Conservation (phyloP, 768 basidiomycete species). For the Suillus americanus region DNA sequence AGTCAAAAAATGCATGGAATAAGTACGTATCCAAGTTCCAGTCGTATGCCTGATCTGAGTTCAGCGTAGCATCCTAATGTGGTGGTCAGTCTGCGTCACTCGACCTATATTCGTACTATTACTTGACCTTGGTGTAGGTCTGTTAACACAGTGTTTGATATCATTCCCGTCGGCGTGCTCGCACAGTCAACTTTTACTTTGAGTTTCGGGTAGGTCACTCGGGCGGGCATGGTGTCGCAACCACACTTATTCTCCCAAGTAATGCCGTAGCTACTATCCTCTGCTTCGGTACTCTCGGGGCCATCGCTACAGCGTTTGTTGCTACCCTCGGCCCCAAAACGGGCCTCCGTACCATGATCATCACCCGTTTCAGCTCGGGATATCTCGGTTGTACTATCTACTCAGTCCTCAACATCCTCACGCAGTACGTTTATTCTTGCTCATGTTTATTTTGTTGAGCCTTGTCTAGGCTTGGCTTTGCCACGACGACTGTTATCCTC, state of each 20-base stretch:
- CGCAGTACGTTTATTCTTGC: slow-evolving; percentile 32
- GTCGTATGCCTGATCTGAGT: slow-evolving; percentile 5
- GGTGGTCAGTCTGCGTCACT: slow-evolving; percentile 33
- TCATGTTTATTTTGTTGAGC: not conserved
- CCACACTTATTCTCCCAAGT: slow-evolving; percentile 21
- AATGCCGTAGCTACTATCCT: slow-evolving; percentile 45
- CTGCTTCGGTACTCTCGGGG: slow-evolving; percentile 46
- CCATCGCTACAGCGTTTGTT: slow-evolving; percentile 45
- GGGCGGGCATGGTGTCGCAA: not conserved
- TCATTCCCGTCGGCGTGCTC: slow-evolving; percentile 51
- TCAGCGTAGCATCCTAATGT: slow-evolving; percentile 40
- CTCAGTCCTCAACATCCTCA: slow-evolving; percentile 53
- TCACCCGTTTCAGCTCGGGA: slow-evolving; percentile 47
- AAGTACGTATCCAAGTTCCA: slow-evolving; percentile 30
- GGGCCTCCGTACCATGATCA: slow-evolving; percentile 56
- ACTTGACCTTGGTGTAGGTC: slow-evolving; percentile 30
- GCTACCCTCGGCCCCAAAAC: slow-evolving; percentile 54
- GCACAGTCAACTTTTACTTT: slow-evolving; percentile 49
- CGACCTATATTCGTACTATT: too few species aligned
- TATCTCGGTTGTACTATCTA: slow-evolving; percentile 49
- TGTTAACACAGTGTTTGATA: slow-evolving; percentile 47
- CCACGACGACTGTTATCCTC: slow-evolving; percentile 47
- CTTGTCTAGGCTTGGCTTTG: slow-evolving; percentile 44
- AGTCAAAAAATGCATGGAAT: slow-evolving; percentile 44
- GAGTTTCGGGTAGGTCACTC: slow-evolving; percentile 40